These are phyloP conservation scores for Ophiocordyceps camponoti-rufipedis DNA, from an alignment of 2,329 filamentous ascomycete genomes.

Conservation along the genomic window DNA sequence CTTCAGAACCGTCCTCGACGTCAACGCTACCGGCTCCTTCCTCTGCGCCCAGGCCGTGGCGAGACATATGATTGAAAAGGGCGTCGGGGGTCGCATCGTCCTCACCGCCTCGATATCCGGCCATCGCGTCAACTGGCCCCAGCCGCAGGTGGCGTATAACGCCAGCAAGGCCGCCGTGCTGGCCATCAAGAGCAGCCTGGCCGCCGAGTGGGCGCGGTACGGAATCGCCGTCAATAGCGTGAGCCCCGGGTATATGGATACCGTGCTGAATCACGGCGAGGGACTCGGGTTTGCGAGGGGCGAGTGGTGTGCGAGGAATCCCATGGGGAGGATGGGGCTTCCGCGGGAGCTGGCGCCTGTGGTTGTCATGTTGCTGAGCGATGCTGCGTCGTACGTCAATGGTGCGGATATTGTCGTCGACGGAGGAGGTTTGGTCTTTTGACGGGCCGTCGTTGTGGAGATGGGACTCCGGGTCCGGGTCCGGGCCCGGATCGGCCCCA, in stretches of 20 bases:
- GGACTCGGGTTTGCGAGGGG: slow-evolving; percentile 32
- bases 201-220: slow-evolving; percentile 53
- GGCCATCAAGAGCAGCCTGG: slow-evolving; percentile 43
- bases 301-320: slow-evolving; percentile 41
- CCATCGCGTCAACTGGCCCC: slow-evolving; percentile 52
- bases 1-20: slow-evolving; percentile 46
- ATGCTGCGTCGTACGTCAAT: slow-evolving; percentile 48
- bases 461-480: background rate
- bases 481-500: background rate
- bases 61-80: slow-evolving; percentile 31
- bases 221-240: slow-evolving; percentile 57
- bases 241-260: slow-evolving; percentile 63
- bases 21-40: slow-evolving; percentile 56
- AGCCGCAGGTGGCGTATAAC: slow-evolving; percentile 57
- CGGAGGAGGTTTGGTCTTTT: slow-evolving; percentile 22
- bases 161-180: slow-evolving; percentile 50
- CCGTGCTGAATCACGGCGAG: slow-evolving; percentile 49
- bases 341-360: slow-evolving; percentile 45
- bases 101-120: slow-evolving; percentile 52
- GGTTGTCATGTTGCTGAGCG: slow-evolving; percentile 40
- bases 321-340: slow-evolving; percentile 45
- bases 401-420: slow-evolving; percentile 49
- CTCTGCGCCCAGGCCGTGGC: slow-evolving; percentile 47
- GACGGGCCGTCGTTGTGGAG: background rate
- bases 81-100: slow-evolving; percentile 40